Conservation (phyloP, 768 basidiomycete genomes). For the Pisolithus tinctorius region DNA sequence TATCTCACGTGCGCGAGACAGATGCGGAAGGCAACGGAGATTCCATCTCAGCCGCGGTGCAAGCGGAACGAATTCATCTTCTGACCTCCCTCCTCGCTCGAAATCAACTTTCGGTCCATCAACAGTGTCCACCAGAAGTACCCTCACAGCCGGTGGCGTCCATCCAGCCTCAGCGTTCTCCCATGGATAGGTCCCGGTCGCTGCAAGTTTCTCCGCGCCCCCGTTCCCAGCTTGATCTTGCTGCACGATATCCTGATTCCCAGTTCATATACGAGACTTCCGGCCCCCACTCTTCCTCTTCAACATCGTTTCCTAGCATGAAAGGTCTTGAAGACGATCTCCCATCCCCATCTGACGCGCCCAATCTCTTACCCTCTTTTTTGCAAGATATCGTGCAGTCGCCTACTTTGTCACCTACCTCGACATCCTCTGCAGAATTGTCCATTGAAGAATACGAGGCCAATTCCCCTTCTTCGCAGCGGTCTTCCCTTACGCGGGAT, state of each 20-base stretch:
- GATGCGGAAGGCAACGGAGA: constrained; percentile 87
- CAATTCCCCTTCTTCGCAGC: constrained; percentile 20
- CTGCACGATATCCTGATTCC: constrained; percentile 37
- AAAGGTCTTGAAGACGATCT: constrained; percentile 15
- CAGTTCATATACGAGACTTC: constrained; percentile 72
- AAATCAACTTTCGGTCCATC: constrained; percentile 33
- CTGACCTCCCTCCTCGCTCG: constrained; percentile 68
- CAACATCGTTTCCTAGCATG: constrained; percentile 32
- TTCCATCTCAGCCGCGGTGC: constrained; percentile 78
- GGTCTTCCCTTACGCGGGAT: constrained; percentile 20
- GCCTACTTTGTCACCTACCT: constrained; percentile 58
- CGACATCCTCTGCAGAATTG: constrained; percentile 59
- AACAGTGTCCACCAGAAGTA: constrained; percentile 10
- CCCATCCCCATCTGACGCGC: constrained; percentile 30
- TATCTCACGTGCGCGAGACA: constrained; percentile 21
- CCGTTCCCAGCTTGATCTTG: constrained; percentile 44
- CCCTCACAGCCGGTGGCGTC: constrained; percentile 43
- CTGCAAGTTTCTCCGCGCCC: constrained; percentile 37
- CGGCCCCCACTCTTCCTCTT: constrained; percentile 31
- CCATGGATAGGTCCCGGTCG: constrained; percentile 32
- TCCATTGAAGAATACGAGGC: constrained; percentile 54
- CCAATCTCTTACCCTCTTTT: constrained; percentile 67
- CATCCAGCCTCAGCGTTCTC: constrained; percentile 35
- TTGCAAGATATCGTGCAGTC: constrained; percentile 68
- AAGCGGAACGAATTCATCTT: constrained; percentile 79